Conservation (phyloP, 805 yeast genomes). For the Monosporozyma siamensis region DNA sequence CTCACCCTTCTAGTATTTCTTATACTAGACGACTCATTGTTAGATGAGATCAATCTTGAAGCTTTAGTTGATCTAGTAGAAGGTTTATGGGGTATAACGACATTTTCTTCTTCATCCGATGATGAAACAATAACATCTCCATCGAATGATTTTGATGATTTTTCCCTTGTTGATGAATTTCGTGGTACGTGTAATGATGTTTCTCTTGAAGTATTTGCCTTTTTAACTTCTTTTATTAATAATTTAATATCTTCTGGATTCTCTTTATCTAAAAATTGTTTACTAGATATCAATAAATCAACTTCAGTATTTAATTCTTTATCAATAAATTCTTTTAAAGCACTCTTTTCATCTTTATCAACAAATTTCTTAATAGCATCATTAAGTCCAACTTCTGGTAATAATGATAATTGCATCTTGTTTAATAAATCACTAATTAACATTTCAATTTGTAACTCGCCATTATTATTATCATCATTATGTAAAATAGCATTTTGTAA, state of each 20-base stretch:
- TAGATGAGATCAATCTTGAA: neutral
- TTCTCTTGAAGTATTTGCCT: slow-evolving; percentile 18
- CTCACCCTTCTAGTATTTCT: neutral
- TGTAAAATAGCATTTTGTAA: neutral
- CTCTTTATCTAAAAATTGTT: slow-evolving; percentile 34
- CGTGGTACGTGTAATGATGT: neutral
- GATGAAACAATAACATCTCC: neutral
- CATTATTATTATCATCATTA: slow-evolving; percentile 21
- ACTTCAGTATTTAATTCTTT: slow-evolving; percentile 46
- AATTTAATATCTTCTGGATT: slow-evolving; percentile 35
- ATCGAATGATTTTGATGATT: neutral
- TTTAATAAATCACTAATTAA: slow-evolving; percentile 55
- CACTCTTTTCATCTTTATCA: slow-evolving; percentile 72
- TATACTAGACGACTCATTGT: too few species aligned
- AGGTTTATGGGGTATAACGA: neutral
- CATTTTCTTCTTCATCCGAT: neutral
- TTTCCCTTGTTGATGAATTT: neutral
- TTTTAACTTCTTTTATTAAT: slow-evolving; percentile 36
- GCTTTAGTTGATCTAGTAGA: neutral
- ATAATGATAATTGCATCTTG: slow-evolving; percentile 52
- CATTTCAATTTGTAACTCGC: slow-evolving; percentile 46
- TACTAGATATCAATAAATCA: slow-evolving; percentile 36
- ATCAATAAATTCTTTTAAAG: slow-evolving; percentile 55
- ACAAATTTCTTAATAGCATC: slow-evolving; percentile 65
- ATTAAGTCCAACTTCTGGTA: slow-evolving; percentile 69